Percentiles rank a stretch among this genome's conserved stretches.
phyloP scores from a whole-genome alignment of 1,284 basidiomycete species.

The Leccinum griseonigrum region DNA sequence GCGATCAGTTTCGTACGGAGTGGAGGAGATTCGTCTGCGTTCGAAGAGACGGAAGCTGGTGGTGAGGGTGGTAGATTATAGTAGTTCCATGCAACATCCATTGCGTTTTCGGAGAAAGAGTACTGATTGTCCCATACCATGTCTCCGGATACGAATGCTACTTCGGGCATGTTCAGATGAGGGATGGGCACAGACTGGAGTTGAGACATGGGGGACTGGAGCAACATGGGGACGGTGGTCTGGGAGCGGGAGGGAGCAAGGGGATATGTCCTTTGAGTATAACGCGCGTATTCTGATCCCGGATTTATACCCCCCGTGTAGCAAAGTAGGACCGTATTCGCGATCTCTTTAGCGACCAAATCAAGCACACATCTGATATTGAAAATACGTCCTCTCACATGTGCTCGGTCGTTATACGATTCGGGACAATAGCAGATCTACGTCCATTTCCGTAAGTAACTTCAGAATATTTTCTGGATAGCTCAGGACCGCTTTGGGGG shows the following conservation, averaged over 20 bases:
- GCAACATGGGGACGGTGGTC: constrained; percentile 12
- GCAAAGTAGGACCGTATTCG: constrained; percentile 26
- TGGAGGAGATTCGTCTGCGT: constrained; percentile 45
- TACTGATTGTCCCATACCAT: constrained; percentile 45
- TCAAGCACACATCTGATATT: constrained; percentile 35
- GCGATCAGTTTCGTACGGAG: constrained; percentile 48
- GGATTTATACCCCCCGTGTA: constrained; percentile 34
- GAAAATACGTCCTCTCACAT: constrained; percentile 35
- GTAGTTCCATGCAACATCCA: constrained; percentile 46
- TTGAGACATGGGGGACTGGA: constrained; percentile 29
- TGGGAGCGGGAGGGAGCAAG: constrained; percentile 10
- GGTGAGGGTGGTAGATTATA: constrained; percentile 52
- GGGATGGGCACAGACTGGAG: constrained; percentile 49
- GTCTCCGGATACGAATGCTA: constrained; percentile 47
- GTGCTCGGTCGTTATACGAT: constrained; percentile 31
- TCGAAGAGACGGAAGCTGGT: constrained; percentile 46
- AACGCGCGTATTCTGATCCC: constrained; percentile 20
- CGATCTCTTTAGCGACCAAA: constrained; percentile 32
- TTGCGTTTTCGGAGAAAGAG: constrained; percentile 37
- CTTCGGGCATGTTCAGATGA: constrained; percentile 54
- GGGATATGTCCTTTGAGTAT: constrained; percentile 21
- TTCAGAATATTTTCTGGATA: constrained; percentile 17
- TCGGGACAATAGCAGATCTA: constrained; percentile 27
- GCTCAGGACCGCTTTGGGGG: constrained; percentile 16
- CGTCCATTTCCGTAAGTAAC: constrained; percentile 25